A percentile compares a stretch with the other conserved stretches of the same genome.
phyloP scores from a whole-genome alignment of 139 green algal genomes.

The Chlorella sorokiniana region DNA sequence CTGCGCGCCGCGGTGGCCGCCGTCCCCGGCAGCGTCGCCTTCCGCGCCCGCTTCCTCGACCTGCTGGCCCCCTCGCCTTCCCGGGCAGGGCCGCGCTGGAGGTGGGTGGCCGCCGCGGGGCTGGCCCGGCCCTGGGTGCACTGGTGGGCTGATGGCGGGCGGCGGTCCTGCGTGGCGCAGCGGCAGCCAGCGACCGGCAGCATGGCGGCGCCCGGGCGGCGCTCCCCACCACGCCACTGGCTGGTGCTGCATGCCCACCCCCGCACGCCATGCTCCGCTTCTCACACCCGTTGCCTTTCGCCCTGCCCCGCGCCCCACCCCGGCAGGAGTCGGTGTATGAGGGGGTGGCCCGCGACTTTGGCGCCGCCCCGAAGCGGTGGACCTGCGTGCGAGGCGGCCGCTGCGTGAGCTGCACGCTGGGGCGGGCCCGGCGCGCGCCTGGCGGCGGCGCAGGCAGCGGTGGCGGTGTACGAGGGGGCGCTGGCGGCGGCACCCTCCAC shows the following conservation, averaged over 20 bases:
- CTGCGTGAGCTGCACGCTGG: background rate
- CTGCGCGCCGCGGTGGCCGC: constrained; percentile 55
- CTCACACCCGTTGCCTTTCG: background rate
- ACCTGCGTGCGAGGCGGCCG: constrained; percentile 57
- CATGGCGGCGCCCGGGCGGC: too few relatives aligned
- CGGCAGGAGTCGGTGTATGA: constrained; percentile 49
- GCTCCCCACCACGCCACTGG: too few relatives aligned
- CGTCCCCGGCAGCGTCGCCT: constrained; percentile 47
- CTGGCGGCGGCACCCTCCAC: constrained; percentile 22
- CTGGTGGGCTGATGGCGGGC: background rate
- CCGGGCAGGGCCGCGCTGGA: constrained; percentile 49
- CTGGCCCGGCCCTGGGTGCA: too few relatives aligned
- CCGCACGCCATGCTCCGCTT: background rate
- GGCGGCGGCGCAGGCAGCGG: background rate
- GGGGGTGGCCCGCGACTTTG: constrained; percentile 61
- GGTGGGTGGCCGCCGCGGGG: background rate
- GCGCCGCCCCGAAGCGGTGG: constrained; percentile 50
- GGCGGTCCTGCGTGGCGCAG: background rate
- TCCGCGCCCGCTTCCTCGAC: constrained; percentile 60
- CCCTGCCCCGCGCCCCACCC: background rate
- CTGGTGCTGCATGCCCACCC: too few relatives aligned
- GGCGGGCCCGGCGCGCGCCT: background rate
- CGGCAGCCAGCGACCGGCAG: too few relatives aligned
- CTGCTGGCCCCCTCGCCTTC: constrained; percentile 59
- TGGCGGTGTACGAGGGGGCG: constrained; percentile 42